Evolutionary conservation across 768 basidiomycete species (phyloP).

Genomic region (Naganishia randhawae): DNA sequence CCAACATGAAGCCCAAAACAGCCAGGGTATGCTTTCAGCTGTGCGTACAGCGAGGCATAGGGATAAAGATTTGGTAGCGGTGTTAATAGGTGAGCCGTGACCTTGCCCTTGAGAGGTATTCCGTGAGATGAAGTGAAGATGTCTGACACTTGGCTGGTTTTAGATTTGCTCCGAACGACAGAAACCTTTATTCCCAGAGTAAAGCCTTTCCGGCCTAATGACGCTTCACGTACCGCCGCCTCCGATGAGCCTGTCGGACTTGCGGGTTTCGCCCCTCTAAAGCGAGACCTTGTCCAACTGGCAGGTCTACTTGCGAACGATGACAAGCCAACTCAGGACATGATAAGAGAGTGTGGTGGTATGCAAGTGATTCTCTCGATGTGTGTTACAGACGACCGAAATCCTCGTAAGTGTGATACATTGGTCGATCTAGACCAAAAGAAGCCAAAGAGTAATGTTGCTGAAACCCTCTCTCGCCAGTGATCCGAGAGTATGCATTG

Average conservation of each 20-base stretch:
- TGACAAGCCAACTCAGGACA: slow-evolving; percentile 67
- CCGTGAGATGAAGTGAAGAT: too few relatives aligned
- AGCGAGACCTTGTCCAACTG: slow-evolving; percentile 82
- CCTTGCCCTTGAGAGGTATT: too few relatives aligned
- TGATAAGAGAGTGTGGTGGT: slow-evolving; percentile 66
- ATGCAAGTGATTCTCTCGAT: slow-evolving; percentile 79
- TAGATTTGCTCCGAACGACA: slow-evolving; percentile 70
- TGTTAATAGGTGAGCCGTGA: slow-evolving; percentile 58
- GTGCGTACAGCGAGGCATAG: slow-evolving; percentile 41
- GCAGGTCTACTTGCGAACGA: slow-evolving; percentile 72
- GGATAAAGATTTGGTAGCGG: slow-evolving; percentile 56
- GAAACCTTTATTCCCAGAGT: slow-evolving; percentile 80
- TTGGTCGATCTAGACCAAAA: neutral
- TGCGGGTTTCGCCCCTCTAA: slow-evolving; percentile 73
- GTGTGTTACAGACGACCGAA: slow-evolving; percentile 83
- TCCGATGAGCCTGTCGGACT: slow-evolving; percentile 11
- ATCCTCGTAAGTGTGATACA: slow-evolving; percentile 84
- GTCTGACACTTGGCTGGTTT: neutral
- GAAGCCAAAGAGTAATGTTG: neutral
- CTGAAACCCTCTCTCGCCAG: slow-evolving; percentile 53
- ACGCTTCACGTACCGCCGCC: slow-evolving; percentile 31
- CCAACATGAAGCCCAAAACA: slow-evolving; percentile 32
- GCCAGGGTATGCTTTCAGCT: slow-evolving; percentile 27
- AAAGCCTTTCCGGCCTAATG: slow-evolving; percentile 55
- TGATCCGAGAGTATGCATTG: slow-evolving; percentile 86